Percentiles rank a stretch among this genome's conserved stretches.
Evolutionary conservation across 371 early-diverging fungal genomes (phyloP).

Genomic region (Mucor lusitanicus): DNA sequence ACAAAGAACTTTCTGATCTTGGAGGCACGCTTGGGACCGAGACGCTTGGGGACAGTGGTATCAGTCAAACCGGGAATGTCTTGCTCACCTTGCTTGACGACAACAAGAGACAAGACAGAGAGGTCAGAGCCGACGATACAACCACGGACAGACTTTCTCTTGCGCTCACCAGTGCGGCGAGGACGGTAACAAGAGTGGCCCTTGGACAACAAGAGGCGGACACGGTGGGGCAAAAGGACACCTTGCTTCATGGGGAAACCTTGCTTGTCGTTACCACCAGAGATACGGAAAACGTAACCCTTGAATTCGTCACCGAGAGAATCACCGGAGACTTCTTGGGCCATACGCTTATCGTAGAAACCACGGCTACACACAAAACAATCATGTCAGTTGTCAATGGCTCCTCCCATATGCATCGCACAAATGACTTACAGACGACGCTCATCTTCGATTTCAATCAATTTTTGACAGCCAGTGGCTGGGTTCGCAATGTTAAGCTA

Average conservation of each 20-base stretch:
- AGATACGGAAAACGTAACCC: conserved; percentile 98
- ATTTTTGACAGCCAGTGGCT: conserved; percentile 98
- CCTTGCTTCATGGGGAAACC: conserved; percentile 99
- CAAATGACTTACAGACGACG: conserved; percentile 79
- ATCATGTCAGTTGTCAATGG: background rate
- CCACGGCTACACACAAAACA: conserved; percentile 86
- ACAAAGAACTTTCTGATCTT: too few species aligned
- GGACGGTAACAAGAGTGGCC: conserved; percentile 99
- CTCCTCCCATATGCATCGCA: background rate
- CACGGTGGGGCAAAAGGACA: conserved; percentile 93
- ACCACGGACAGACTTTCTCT: conserved; percentile 99
- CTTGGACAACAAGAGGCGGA: conserved; percentile 89
- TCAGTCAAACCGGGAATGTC: conserved; percentile 92
- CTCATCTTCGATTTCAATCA: conserved; percentile 97
- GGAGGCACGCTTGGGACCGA: too few species aligned
- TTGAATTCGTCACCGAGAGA: conserved; percentile 98
- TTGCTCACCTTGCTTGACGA: conserved; percentile 96
- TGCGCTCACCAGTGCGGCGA: conserved; percentile 97
- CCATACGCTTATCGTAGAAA: conserved; percentile 98
- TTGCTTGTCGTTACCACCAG: conserved; percentile 99
- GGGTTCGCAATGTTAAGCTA: conserved; percentile 99
- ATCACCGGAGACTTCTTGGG: conserved; percentile 96
- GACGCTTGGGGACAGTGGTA: too few species aligned
- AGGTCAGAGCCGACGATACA: conserved; percentile 98
- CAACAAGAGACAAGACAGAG: conserved; percentile 90